These are phyloP conservation scores for Neonectria faginata DNA, from an alignment of 2,329 filamentous ascomycete species.

Conservation along the genomic window DNA sequence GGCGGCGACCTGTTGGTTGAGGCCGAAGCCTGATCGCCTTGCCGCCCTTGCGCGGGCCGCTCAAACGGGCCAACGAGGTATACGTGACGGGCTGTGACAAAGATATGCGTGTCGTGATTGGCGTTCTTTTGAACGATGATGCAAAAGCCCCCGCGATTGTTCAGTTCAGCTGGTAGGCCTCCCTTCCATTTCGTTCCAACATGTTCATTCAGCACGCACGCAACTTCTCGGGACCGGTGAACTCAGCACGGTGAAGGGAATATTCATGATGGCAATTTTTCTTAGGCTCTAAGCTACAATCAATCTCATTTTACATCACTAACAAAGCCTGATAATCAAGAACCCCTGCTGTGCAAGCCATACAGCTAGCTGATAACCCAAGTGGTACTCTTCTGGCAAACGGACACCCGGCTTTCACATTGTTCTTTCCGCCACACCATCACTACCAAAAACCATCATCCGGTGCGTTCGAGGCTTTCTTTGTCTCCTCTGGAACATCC, in stretches of 20 bases:
- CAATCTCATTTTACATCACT: background rate
- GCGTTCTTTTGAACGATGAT: constrained; percentile 22
- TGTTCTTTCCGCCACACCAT: background rate
- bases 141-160: constrained; percentile 11
- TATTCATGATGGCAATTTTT: background rate
- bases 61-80: background rate
- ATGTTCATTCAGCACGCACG: background rate
- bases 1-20: constrained; percentile 11
- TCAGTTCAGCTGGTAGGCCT: constrained; percentile 13
- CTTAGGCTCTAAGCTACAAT: background rate
- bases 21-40: constrained; percentile 27
- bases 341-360: background rate
- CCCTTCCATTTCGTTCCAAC: constrained; percentile 18
- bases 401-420: background rate
- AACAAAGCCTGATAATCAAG: background rate
- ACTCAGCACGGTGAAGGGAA: background rate
- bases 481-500: background rate
- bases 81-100: background rate
- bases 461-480: background rate
- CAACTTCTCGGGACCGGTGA: background rate
- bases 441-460: background rate
- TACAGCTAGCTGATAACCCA: background rate
- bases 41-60: background rate
- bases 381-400: background rate
- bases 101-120: constrained; percentile 32